Percentiles rank a stretch among this genome's conserved stretches.
Evolutionary conservation across 768 basidiomycete genomes (phyloP).

Genomic region (Glaciozyma martinii): DNA sequence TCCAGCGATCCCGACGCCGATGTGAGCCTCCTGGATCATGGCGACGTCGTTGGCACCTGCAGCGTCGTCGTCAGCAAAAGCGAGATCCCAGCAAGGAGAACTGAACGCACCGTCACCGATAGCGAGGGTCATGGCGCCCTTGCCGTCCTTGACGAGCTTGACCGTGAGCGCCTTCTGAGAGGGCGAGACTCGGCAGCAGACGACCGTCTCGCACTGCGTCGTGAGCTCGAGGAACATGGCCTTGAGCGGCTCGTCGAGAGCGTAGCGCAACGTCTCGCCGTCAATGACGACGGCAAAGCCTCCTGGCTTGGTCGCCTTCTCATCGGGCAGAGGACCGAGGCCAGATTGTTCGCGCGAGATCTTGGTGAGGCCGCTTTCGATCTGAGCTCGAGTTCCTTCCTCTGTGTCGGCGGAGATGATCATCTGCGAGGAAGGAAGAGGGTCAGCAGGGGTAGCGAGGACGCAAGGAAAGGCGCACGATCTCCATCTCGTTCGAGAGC

Average conservation of each 20-base stretch:
- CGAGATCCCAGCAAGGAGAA: background rate
- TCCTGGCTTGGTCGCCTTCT: conserved; percentile 43
- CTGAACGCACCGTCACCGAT: conserved; percentile 67
- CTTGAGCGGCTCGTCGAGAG: conserved; percentile 67
- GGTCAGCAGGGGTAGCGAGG: background rate
- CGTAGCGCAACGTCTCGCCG: conserved; percentile 79
- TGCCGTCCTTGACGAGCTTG: conserved; percentile 88
- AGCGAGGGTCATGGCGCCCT: conserved; percentile 88
- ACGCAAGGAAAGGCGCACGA: conserved; percentile 37
- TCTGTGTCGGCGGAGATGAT: conserved; percentile 77
- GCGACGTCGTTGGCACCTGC: conserved; percentile 82
- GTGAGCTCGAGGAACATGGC: conserved; percentile 79
- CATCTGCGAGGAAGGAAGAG: conserved; percentile 46
- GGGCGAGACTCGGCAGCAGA: conserved; percentile 95
- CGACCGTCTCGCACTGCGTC: conserved; percentile 94
- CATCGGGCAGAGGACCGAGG: conserved; percentile 23
- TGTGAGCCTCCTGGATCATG: conserved; percentile 99
- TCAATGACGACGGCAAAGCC: conserved; percentile 94
- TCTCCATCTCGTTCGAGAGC: conserved; percentile 84
- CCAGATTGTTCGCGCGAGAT: conserved; percentile 54
- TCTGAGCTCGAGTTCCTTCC: conserved; percentile 68
- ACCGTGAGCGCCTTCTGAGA: conserved; percentile 97
- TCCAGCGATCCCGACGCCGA: conserved; percentile 87
- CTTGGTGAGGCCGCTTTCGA: conserved; percentile 89
- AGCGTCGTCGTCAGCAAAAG: background rate